Base-by-base conservation (phyloP, 2,329 filamentous ascomycete genomes). In the Cordyceps farinosa region DNA sequence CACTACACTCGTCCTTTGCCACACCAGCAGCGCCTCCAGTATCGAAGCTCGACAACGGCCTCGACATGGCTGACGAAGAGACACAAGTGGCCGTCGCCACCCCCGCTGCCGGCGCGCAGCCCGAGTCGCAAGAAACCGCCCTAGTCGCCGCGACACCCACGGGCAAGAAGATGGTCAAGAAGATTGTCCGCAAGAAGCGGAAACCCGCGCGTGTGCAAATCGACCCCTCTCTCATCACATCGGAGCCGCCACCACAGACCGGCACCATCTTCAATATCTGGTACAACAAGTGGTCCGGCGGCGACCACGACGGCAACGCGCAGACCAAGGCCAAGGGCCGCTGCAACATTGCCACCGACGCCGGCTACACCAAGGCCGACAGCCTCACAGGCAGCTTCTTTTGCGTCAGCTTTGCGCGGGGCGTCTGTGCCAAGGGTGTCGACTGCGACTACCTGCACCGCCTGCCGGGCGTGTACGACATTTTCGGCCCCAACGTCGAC, bases 241-340 rank as follows among this genome's bases (percentile, higher is more conserved):
- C 89, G 40, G 92, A 97, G 70, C 90, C 91, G 4, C 92, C 93
- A 17, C 90, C 91, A 1, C 93, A 98, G 71, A 98, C 94, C 0
- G 95, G 95, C 60, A 96, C 91, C 0, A 92, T 93, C 64, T 99
- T 95, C 83, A 99, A 99, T 77, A 96, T 96, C 72, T 97, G 93
- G 94, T 97, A 97, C 79, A 97, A 97, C 80, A 98, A 97, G 78
- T 98, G 94, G 93, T 90, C 89, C 1, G 95, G 95, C 68, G 95
- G 95, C 71, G 95, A 99, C 77, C 87, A 92, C 65, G 94, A 98
- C 73, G 92, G 96, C 79, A 92, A 93, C 70, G 91, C 90, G 42
- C 89, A 97, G 73, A 90, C 88, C 29, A 85, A 88, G 15, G 94
- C 95, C 3, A 88, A 90, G 67, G 90, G 89, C 2, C 90, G 96